Evolutionary conservation across 139 green algal species (phyloP).

Genomic region (Mychonastes homosphaera): DNA sequence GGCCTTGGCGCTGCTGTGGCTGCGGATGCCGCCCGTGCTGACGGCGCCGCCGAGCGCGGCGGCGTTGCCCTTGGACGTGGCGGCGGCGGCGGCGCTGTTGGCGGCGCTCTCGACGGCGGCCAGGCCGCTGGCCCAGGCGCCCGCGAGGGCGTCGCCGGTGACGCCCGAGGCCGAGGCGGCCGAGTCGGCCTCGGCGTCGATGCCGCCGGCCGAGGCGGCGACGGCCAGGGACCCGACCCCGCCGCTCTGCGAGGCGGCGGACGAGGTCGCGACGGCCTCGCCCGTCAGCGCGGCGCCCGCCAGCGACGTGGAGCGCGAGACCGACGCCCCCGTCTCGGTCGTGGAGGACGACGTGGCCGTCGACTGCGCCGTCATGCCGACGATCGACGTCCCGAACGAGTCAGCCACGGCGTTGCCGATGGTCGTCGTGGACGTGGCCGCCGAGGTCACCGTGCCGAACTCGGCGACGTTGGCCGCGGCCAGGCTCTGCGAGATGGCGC

Average conservation of each 20-base stretch:
- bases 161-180: no score
- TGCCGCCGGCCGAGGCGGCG: no score
- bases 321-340: conserved; percentile 4
- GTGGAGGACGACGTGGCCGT: background rate
- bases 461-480: no score
- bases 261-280: conserved; percentile 1
- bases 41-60: no score
- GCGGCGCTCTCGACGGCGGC: conserved; percentile 8
- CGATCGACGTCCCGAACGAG: no score
- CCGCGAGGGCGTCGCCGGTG: no score
- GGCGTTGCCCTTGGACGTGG: no score
- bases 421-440: no score
- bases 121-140: background rate
- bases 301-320: background rate
- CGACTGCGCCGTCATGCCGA: background rate
- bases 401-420: no score
- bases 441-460: no score
- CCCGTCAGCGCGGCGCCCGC: background rate
- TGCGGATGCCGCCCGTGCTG: background rate
- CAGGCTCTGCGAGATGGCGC: no score
- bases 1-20: background rate
- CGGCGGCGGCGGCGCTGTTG: background rate
- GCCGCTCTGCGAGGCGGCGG: background rate
- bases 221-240: background rate
- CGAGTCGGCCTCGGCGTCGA: no score